Evolutionary conservation across 2,329 filamentous ascomycete species (phyloP), one percentile per base, ranked within the genome.

Genomic region (Seiridium unicorne): DNA sequence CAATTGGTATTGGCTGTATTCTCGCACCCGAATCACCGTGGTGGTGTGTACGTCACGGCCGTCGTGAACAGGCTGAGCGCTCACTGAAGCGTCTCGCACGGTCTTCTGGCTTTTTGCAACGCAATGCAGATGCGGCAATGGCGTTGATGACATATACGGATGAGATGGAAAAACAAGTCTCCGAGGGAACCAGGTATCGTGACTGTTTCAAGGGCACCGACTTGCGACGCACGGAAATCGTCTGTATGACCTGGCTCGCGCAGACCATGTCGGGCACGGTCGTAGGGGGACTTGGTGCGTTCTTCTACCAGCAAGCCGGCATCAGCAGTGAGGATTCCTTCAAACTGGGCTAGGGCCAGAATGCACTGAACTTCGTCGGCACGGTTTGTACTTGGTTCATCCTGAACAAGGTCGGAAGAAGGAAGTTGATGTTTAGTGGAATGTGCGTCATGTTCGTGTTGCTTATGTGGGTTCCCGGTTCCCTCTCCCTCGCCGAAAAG

Each of bases 121-220:
- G 31, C 11, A 3, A 35, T 31, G 70, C 73, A 4, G 74, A 76
- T 56, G 71, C 73, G 55, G 72, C 74, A 4, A 60, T 83, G 18
- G 76, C 77, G 18, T 75, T 79, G 73, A 79, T 81, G 69, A 67
- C 74, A 4, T 73, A 80, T 54, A 82, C 78, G 0, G 77, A 79
- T 57, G 73, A 74, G 66, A 66, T 79, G 11, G 79, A 82, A 65
- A 70, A 73, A 40, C 68, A 72, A n/a, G 68, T 74, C 42, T 73
- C 74, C 0, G 65, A 65, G 2, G 79, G 79, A 2, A 75, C 75
- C 1, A 73, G 69, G 0, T 84, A 84, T 64, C 54, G 66, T 34
- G 79, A 83, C 67, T 82, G 79, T 63, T 83, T 84, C 68, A 74
- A 74, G 38, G 76, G 76, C 10, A 65, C 70, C 5, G 77, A 84